A percentile compares a stretch with the other conserved stretches of the same genome.
These are phyloP conservation scores for Xylaria castorea DNA, from an alignment of 495 filamentous ascomycete species.

Conservation along the genomic window DNA sequence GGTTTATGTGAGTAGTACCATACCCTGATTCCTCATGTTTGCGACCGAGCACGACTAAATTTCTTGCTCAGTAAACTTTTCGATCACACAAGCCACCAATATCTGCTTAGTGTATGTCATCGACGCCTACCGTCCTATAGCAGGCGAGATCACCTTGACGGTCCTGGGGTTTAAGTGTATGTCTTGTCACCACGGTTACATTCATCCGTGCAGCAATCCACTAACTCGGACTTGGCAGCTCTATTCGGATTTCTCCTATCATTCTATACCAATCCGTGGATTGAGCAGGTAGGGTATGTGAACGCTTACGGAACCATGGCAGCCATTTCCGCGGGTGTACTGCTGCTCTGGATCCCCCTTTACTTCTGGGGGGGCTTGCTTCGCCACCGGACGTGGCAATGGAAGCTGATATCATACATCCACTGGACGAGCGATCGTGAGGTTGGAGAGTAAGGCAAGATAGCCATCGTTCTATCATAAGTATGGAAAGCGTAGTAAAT, in stretches of 20 bases:
- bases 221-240: constrained; percentile 32
- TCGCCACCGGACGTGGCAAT: constrained; percentile 52
- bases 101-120: constrained; percentile 62
- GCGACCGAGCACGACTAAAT: not conserved
- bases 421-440: constrained; percentile 58
- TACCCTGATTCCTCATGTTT: not conserved
- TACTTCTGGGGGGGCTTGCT: constrained; percentile 59
- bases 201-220: not conserved
- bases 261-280: constrained; percentile 66
- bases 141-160: constrained; percentile 59
- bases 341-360: constrained; percentile 52
- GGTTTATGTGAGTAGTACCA: constrained; percentile 43
- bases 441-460: constrained; percentile 51
- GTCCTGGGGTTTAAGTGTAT: constrained; percentile 60
- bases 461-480: not conserved
- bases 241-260: constrained; percentile 65
- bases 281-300: constrained; percentile 56
- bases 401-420: constrained; percentile 54
- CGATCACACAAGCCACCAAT: constrained; percentile 58
- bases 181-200: not conserved
- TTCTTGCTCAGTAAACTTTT: constrained; percentile 53
- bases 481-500: not conserved
- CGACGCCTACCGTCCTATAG: constrained; percentile 62
- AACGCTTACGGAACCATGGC: constrained; percentile 62
- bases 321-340: constrained; percentile 50